These are phyloP conservation scores for Trametes pubescens DNA, from an alignment of 1,284 basidiomycete genomes.

Conservation along the genomic window DNA sequence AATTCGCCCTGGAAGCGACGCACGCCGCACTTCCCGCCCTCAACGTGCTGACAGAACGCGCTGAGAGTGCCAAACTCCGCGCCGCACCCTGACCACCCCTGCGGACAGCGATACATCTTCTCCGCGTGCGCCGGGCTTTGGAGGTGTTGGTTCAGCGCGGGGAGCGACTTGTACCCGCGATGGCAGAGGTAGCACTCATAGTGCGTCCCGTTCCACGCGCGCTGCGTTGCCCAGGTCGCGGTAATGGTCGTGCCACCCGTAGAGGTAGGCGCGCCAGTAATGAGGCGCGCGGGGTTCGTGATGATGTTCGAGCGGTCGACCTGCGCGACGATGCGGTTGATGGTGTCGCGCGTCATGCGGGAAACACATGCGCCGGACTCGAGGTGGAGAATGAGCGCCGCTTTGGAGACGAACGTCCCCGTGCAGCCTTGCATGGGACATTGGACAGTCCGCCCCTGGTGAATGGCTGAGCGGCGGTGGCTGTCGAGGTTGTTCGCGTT, in stretches of 20 bases:
- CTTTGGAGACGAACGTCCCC: conserved; percentile 39
- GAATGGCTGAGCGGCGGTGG: conserved; percentile 39
- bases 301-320: conserved; percentile 41
- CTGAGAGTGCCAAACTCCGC: conserved; percentile 40
- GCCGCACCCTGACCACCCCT: conserved; percentile 33
- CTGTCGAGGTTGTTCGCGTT: conserved; percentile 36
- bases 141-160: conserved; percentile 31
- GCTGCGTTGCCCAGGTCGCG: conserved; percentile 40
- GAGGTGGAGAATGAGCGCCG: conserved; percentile 44
- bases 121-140: conserved; percentile 36
- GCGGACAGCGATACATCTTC: conserved; percentile 36
- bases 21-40: conserved; percentile 42
- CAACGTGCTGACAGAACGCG: conserved; percentile 43
- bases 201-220: conserved; percentile 44
- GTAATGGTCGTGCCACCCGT: conserved; percentile 17
- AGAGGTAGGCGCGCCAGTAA: conserved; percentile 28
- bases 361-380: conserved; percentile 43
- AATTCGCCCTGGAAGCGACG: conserved; percentile 34
- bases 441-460: conserved; percentile 30
- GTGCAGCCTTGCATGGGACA: conserved; percentile 41
- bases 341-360: conserved; percentile 39
- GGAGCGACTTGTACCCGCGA: conserved; percentile 19
- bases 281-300: conserved; percentile 42
- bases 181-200: conserved; percentile 49
- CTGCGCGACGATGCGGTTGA: conserved; percentile 38